Percentiles rank a stretch among this genome's conserved stretches.
phyloP scores from a whole-genome alignment of 2,329 filamentous ascomycete genomes.

The Venturia nashicola region DNA sequence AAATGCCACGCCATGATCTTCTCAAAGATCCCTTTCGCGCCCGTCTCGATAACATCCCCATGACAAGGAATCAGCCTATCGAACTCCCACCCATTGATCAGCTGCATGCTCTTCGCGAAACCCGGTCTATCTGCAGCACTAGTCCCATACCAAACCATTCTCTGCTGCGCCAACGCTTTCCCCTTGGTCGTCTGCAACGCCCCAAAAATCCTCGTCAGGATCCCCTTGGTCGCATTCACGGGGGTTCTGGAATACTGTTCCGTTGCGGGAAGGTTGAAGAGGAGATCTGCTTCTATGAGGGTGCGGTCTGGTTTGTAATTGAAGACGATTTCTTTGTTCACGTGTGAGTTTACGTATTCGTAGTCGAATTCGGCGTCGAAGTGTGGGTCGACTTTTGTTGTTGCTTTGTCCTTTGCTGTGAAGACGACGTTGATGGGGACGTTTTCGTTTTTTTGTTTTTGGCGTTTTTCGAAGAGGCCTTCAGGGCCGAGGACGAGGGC shows the following conservation, averaged over 20 bases:
- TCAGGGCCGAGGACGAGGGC: conserved; percentile 75
- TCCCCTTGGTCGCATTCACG: conserved; percentile 41
- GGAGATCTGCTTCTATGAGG: conserved; percentile 76
- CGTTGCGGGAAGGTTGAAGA: conserved; percentile 80
- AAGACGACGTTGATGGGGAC: conserved; percentile 56
- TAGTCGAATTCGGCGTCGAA: conserved; percentile 78
- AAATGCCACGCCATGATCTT: conserved; percentile 80
- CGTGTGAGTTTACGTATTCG: conserved; percentile 70
- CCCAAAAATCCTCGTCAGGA: conserved; percentile 45
- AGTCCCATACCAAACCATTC: conserved; percentile 69
- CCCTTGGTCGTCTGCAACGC: conserved; percentile 50
- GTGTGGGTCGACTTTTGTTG: conserved; percentile 50
- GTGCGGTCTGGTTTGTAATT: conserved; percentile 66
- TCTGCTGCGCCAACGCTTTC: conserved; percentile 58
- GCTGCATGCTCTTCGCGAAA: conserved; percentile 56
- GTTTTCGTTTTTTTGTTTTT: conserved; percentile 43
- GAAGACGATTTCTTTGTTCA: conserved; percentile 82
- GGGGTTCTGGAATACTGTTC: conserved; percentile 62
- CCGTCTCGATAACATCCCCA: conserved; percentile 71
- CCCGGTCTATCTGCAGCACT: conserved; percentile 49
- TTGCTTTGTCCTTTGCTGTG: conserved; percentile 20
- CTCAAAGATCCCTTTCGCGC: conserved; percentile 62
- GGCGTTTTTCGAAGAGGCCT: conserved; percentile 72
- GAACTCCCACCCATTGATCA: conserved; percentile 74
- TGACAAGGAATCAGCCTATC: conserved; percentile 81